These are phyloP conservation scores for Dactylellina sp. DNA, from an alignment of 2,329 filamentous ascomycete species.

Conservation along the genomic window DNA sequence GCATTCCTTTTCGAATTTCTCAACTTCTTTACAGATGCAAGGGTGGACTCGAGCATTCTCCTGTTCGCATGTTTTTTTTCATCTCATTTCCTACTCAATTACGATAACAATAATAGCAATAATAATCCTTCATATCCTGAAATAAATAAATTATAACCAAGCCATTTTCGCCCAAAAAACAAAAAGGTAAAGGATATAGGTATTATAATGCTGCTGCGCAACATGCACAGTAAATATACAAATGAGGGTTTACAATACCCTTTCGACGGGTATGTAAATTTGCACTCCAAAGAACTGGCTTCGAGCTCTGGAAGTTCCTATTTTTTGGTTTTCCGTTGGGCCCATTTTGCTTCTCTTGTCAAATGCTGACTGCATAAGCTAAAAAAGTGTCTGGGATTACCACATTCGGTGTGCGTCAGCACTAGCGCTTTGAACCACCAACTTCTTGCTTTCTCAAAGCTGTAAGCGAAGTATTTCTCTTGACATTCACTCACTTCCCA, in stretches of 20 bases:
- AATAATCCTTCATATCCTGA: too few species aligned
- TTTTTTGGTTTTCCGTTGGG: slow-evolving; percentile 15
- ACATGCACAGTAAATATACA: slow-evolving; percentile 16
- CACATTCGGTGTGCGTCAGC: slow-evolving; percentile 56
- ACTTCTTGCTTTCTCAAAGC: slow-evolving; percentile 18
- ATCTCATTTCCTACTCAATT: slow-evolving; percentile 11
- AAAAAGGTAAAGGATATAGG: slow-evolving; percentile 22
- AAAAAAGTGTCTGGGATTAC: slow-evolving; percentile 54
- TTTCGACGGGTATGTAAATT: slow-evolving; percentile 18
- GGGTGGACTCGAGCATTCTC: neutral
- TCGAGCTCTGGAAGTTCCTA: slow-evolving; percentile 4
- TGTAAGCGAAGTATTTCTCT: slow-evolving; percentile 33
- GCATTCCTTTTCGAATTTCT: slow-evolving; percentile 37
- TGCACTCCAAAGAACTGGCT: slow-evolving; percentile 21
- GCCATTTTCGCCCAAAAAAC: slow-evolving; percentile 15
- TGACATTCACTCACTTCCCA: slow-evolving; percentile 8
- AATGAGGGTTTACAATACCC: neutral
- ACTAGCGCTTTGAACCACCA: slow-evolving; percentile 55
- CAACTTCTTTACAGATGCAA: slow-evolving; percentile 33
- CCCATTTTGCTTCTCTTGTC: slow-evolving; percentile 32
- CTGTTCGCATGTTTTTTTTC: slow-evolving; percentile 3
- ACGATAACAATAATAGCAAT: too few species aligned
- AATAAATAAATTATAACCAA: slow-evolving; percentile 1
- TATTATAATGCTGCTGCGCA: neutral
- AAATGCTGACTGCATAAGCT: slow-evolving; percentile 57